Evolutionary conservation across 2,329 filamentous ascomycete genomes (phyloP).

Genomic region (Pseudomassariella vexata): DNA sequence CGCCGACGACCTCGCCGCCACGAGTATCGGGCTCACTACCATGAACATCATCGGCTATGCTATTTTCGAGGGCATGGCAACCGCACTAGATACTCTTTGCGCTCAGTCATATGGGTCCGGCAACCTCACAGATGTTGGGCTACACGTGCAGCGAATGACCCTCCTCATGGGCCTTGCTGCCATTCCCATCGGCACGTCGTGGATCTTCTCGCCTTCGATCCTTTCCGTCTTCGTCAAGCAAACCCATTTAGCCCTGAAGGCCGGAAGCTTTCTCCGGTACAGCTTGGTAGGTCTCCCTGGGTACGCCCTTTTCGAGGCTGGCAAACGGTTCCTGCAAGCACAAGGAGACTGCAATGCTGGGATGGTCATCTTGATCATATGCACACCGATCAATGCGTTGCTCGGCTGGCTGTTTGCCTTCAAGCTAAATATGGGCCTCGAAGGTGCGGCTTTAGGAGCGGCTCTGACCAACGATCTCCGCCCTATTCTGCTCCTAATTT

Average conservation of each 20-base stretch:
- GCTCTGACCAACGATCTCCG: constrained; percentile 43
- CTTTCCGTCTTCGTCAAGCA: constrained; percentile 40
- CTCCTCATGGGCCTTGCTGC: constrained; percentile 40
- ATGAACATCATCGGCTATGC: constrained; percentile 48
- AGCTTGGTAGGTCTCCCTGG: constrained; percentile 45
- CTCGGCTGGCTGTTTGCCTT: constrained; percentile 44
- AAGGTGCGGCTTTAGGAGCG: constrained; percentile 43
- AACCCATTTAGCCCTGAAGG: constrained; percentile 38
- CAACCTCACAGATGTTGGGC: constrained; percentile 38
- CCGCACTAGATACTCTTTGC: constrained; percentile 44
- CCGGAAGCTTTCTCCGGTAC: constrained; percentile 41
- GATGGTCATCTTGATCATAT: constrained; percentile 38
- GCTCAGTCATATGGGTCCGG: constrained; percentile 46
- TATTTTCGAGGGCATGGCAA: constrained; percentile 44
- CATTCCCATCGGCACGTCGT: constrained; percentile 41
- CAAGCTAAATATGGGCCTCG: constrained; percentile 36
- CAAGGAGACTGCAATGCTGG: constrained; percentile 47
- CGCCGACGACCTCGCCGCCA: constrained; percentile 45
- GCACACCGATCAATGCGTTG: constrained; percentile 40
- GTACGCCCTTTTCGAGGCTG: constrained; percentile 47
- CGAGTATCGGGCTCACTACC: constrained; percentile 45
- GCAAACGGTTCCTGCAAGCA: constrained; percentile 49
- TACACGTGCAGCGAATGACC: constrained; percentile 48
- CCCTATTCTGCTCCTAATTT: constrained; percentile 38
- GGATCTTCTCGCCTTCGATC: constrained; percentile 41